Conservation (phyloP, 2,329 filamentous ascomycete species). For the Xylariaceae sp. region DNA sequence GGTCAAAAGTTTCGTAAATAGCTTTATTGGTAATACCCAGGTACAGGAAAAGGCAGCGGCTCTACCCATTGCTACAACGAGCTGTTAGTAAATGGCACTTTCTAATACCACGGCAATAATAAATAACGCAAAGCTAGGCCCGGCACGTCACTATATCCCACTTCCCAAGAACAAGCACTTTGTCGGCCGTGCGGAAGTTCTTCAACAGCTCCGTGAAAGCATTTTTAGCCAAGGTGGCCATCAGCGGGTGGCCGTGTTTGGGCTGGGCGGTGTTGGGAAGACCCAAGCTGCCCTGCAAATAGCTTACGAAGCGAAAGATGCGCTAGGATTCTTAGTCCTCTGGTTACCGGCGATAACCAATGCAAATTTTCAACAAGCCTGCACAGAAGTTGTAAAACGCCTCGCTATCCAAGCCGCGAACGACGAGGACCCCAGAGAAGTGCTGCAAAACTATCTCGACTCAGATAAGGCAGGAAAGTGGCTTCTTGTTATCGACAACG, state of each 20-base stretch:
- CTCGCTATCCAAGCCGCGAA: conserved; percentile 42
- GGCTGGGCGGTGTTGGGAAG: conserved; percentile 50
- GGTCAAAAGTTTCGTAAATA: conserved; percentile 10
- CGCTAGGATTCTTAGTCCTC: conserved; percentile 45
- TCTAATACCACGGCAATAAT: not conserved
- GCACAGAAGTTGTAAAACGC: conserved; percentile 39
- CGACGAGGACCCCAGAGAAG: conserved; percentile 63
- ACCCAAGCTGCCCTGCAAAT: conserved; percentile 48
- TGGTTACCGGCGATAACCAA: conserved; percentile 49
- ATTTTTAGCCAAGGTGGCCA: conserved; percentile 14
- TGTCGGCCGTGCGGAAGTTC: conserved; percentile 1
- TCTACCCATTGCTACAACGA: not conserved
- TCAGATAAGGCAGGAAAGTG: conserved; percentile 40
- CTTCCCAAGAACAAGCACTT: conserved; percentile 3
- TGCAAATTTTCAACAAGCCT: conserved; percentile 48
- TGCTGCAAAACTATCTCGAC: conserved; percentile 53
- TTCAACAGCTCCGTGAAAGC: conserved; percentile 18
- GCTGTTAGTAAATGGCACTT: conserved; percentile 2
- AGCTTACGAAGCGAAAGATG: conserved; percentile 45
- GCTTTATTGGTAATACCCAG: not conserved
- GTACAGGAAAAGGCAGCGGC: not conserved
- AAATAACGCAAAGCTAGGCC: not conserved
- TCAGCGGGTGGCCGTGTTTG: conserved; percentile 35
- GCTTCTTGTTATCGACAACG: conserved; percentile 51
- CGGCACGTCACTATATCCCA: not conserved